Evolutionary conservation across 129 eudicot species (phyloP).

Genomic region (Smallanthus sonchifolius): DNA sequence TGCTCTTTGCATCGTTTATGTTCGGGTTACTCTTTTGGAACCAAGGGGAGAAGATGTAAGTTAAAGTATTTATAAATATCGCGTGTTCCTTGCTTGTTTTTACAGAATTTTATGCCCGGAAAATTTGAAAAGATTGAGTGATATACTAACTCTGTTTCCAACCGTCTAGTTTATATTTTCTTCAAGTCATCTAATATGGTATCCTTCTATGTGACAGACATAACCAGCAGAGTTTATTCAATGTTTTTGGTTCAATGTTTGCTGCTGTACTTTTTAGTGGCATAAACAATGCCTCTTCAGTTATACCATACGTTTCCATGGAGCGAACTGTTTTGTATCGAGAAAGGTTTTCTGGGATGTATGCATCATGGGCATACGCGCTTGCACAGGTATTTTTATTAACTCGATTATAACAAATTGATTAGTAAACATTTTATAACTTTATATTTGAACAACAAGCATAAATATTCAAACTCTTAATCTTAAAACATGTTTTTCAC

Average conservation of each 20-base stretch:
- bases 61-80: not conserved
- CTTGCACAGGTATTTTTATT: not conserved
- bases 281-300: slow-evolving; percentile 7
- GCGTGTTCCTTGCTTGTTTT: not conserved
- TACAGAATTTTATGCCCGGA: not conserved
- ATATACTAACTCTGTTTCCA: too few species aligned
- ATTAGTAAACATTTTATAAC: too few species aligned
- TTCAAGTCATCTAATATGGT: not conserved
- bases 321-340: slow-evolving; percentile 8
- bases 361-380: slow-evolving; percentile 9
- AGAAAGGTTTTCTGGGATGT: slow-evolving; percentile 13
- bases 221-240: slow-evolving; percentile 13
- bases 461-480: too few species aligned
- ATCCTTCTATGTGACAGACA: not conserved
- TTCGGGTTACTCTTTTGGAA: slow-evolving; percentile 62
- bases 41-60: slow-evolving; percentile 67
- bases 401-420: too few species aligned
- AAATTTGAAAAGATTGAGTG: not conserved
- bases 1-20: slow-evolving; percentile 35
- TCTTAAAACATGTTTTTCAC: not conserved
- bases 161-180: too few species aligned
- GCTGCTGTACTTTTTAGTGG: slow-evolving; percentile 3
- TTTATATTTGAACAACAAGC: too few species aligned
- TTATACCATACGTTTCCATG: not conserved
- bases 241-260: not conserved